phyloP scores from a whole-genome alignment of 1,284 basidiomycete genomes.

The Meripilus lineatus region DNA sequence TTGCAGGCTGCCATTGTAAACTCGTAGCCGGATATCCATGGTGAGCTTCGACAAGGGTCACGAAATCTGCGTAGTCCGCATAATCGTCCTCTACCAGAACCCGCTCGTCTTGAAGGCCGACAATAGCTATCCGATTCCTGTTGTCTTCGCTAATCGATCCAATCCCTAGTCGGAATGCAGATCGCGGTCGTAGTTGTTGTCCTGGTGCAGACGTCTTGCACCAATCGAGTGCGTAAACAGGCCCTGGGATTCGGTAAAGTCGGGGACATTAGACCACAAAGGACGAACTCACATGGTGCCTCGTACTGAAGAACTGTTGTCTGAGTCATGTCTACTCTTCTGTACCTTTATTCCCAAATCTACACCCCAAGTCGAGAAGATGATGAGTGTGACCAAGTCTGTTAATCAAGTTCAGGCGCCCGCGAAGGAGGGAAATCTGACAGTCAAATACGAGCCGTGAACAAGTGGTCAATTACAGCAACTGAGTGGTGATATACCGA shows the following conservation, averaged over 20 bases:
- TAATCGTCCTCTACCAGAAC: slow-evolving; percentile 80
- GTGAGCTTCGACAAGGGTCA: slow-evolving; percentile 71
- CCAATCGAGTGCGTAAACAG: slow-evolving; percentile 80
- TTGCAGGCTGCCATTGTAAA: slow-evolving; percentile 79
- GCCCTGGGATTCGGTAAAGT: slow-evolving; percentile 47
- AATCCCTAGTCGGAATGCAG: slow-evolving; percentile 75
- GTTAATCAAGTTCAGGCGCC: no score
- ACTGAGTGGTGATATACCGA: no score
- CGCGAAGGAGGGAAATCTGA: no score
- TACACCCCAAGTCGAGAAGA: no score
- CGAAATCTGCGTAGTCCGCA: slow-evolving; percentile 77
- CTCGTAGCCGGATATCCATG: slow-evolving; percentile 84
- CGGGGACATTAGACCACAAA: slow-evolving; percentile 6
- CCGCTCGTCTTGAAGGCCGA: slow-evolving; percentile 80
- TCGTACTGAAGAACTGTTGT: slow-evolving; percentile 68
- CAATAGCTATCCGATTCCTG: slow-evolving; percentile 75
- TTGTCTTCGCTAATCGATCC: slow-evolving; percentile 78
- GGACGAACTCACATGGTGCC: slow-evolving; percentile 56
- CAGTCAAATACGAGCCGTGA: no score
- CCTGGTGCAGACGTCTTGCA: slow-evolving; percentile 75
- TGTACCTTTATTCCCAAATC: no score
- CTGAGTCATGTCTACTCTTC: slow-evolving; percentile 64
- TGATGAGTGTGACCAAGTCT: no score
- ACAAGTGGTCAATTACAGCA: no score
- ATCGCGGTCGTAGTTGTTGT: slow-evolving; percentile 65